Conservation (phyloP, 1,284 basidiomycete species). For the Trichosporon ovoides region DNA sequence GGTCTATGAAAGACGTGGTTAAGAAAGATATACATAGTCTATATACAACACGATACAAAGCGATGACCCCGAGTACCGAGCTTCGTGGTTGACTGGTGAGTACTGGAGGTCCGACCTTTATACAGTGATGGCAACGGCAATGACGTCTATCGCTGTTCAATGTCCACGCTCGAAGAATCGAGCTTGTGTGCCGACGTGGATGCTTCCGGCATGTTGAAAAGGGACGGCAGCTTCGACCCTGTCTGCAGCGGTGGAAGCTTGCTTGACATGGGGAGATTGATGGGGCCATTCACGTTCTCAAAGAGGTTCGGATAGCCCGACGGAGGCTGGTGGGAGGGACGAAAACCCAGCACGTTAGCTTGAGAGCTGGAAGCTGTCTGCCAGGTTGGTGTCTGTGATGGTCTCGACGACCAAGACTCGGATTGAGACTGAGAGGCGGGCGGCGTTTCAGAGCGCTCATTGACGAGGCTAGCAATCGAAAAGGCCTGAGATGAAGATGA, state of each 20-base stretch:
- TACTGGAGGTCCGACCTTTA: neutral
- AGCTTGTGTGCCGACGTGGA: neutral
- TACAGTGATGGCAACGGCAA: neutral
- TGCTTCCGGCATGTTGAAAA: neutral
- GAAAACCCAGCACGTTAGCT: neutral
- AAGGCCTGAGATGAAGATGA: neutral
- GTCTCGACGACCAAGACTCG: neutral
- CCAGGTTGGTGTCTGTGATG: neutral
- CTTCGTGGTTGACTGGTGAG: neutral
- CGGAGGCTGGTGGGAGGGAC: neutral
- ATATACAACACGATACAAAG: conserved; percentile 5
- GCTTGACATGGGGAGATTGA: neutral
- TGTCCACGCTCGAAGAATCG: conserved; percentile 1
- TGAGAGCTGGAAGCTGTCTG: neutral
- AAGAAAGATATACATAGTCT: neutral
- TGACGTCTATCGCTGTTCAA: neutral
- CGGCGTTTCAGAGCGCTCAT: neutral
- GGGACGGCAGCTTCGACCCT: neutral
- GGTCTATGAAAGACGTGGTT: neutral
- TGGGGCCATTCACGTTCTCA: neutral
- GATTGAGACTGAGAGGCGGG: neutral
- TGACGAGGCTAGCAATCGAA: conserved; percentile 8
- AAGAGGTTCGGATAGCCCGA: neutral
- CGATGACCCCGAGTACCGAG: neutral
- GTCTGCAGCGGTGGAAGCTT: conserved; percentile 2